Conservation (phyloP, 768 basidiomycete genomes). For the Boletus rubroflammeus region DNA sequence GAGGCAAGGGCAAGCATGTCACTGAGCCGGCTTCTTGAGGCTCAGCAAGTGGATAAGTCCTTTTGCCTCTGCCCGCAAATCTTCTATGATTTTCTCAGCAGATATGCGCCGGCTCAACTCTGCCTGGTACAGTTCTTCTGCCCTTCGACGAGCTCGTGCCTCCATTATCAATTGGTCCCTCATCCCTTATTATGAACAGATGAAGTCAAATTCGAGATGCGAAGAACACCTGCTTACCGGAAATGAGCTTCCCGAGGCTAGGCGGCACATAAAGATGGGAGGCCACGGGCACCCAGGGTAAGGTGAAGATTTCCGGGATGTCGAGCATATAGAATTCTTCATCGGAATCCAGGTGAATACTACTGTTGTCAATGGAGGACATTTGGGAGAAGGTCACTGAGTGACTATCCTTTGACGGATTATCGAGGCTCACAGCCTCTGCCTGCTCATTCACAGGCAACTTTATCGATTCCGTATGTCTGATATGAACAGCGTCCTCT, state of each 20-base stretch:
- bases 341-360: constrained; percentile 2
- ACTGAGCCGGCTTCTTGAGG: not conserved
- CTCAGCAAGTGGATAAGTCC: not conserved
- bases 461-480: not conserved
- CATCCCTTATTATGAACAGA: constrained; percentile 25
- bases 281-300: constrained; percentile 33
- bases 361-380: not conserved
- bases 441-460: not conserved
- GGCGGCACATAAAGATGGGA: constrained; percentile 35
- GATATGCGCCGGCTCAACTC: constrained; percentile 32
- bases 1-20: not conserved
- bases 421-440: not conserved
- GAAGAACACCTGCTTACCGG: constrained; percentile 24
- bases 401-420: not conserved
- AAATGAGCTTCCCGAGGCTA: constrained; percentile 32
- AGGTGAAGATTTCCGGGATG: constrained; percentile 29
- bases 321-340: constrained; percentile 35
- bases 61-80: constrained; percentile 10
- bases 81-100: constrained; percentile 27
- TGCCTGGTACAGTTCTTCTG: constrained; percentile 30
- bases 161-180: constrained; percentile 31
- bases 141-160: constrained; percentile 31
- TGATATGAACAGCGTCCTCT: not conserved
- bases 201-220: not conserved
- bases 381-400: not conserved